Base-by-base conservation (phyloP, 2,329 filamentous ascomycete genomes). In the Ophioceras dolichostomum region DNA sequence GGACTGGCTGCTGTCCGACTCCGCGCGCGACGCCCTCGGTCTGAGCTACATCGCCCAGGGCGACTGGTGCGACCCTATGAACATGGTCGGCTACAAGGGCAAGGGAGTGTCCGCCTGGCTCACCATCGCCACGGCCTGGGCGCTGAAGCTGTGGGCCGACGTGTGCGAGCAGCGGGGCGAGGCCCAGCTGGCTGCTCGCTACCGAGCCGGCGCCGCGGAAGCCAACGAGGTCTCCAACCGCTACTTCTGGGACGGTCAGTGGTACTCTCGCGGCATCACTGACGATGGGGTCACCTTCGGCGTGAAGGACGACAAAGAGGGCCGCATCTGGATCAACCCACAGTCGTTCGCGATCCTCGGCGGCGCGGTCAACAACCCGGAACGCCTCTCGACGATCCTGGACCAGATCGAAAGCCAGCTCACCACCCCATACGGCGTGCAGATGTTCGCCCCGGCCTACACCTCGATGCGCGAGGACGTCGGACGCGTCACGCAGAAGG, bases 61-160 rank as follows among this genome's bases (percentile, higher is more conserved):
- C 26, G 70, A 75, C 49, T 75, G 70, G 70, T 75, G 70, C 44
- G 70, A 74, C 42, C 70, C 70, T 4, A 70, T 74, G 65, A 75
- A 75, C 51, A 75, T 75, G 70, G 70, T 72, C n/a, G 69, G 69
- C 4, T 69, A 67, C 48, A 72, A 71, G 49, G 70, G 70, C 28
- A 61, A 63, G 37, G 70, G 70, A 18, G 70, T 75, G 2, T 74
- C 70, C 0, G 70, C 68, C 16, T 75, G 70, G 70, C 60, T 74
- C 24, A 74, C 70, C 0, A 56, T 74, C 2, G 69, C 70, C 5
- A 73, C 69, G 0, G 69, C 56, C 0, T 70, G 67, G 45, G 67
- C 70, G 1, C 54, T 68, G 17, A 66, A 64, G 10, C 49, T 74
- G 0, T 75, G 69, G 68, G 67, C 70, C 3, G 47, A 50, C n/a